Evolutionary conservation across 164 flowering plant genomes (phyloP).

Genomic region (Macadamia integrifolia): DNA sequence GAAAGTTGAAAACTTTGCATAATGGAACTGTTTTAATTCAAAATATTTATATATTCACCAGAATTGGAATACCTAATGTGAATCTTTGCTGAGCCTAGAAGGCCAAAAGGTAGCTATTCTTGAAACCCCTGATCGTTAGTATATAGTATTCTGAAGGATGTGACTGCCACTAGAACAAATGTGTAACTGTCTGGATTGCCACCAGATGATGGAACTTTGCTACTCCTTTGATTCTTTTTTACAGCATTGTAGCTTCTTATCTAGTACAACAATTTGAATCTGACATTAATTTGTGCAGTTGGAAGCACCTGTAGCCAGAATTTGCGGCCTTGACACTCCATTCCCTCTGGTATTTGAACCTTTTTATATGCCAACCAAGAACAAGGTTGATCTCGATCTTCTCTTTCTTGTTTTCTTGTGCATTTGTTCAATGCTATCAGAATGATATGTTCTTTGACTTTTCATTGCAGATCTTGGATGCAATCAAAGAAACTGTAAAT

Average conservation of each 20-base stretch:
- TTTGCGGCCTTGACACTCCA: slow-evolving; percentile 94
- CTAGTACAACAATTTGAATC: background rate
- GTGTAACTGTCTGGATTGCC: background rate
- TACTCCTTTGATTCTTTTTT: background rate
- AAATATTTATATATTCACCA: too few relatives aligned
- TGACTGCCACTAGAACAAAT: too few relatives aligned
- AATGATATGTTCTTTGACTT: background rate
- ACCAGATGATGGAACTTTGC: background rate
- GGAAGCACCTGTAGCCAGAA: slow-evolving; percentile 89
- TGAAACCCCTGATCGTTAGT: too few relatives aligned
- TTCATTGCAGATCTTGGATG: slow-evolving; percentile 53
- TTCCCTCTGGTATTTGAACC: slow-evolving; percentile 96
- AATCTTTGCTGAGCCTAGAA: too few relatives aligned
- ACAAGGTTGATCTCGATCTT: slow-evolving; percentile 45
- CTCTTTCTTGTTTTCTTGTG: background rate
- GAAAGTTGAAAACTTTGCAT: too few relatives aligned
- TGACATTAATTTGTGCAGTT: slow-evolving; percentile 44
- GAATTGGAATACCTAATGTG: too few relatives aligned
- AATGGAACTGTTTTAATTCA: too few relatives aligned
- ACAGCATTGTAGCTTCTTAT: background rate
- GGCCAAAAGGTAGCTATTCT: too few relatives aligned
- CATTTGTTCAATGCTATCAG: background rate
- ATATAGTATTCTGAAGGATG: too few relatives aligned
- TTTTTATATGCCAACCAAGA: slow-evolving; percentile 87
- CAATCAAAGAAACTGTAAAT: slow-evolving; percentile 70